These are phyloP conservation scores for Fraxinus anomala DNA, from an alignment of 257 asterid genomes.

Conservation along the genomic window DNA sequence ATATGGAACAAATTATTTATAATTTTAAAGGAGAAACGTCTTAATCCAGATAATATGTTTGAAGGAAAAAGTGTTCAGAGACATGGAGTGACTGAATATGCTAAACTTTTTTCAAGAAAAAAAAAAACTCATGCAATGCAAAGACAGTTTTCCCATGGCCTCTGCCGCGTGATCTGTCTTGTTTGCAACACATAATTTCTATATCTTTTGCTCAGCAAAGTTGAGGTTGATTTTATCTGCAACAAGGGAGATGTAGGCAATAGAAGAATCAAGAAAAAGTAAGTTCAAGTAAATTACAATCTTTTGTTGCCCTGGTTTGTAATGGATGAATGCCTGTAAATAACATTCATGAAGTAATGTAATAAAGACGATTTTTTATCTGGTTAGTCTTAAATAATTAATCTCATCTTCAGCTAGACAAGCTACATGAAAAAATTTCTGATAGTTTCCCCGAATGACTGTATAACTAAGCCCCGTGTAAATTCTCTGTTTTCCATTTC, in stretches of 20 bases:
- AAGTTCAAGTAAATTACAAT: neutral
- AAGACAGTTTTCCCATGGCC: neutral
- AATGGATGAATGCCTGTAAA: neutral
- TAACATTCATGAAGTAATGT: neutral
- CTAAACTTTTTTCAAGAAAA: too few relatives aligned
- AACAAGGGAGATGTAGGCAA: neutral
- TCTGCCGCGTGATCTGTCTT: neutral
- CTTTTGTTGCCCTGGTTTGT: neutral
- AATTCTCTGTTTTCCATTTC: conserved; percentile 1
- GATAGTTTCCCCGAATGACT: neutral
- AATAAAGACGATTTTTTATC: neutral
- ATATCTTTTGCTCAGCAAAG: neutral
- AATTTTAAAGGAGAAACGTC: neutral
- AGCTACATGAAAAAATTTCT: neutral
- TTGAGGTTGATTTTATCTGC: neutral
- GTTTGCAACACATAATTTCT: neutral
- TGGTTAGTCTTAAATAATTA: too few relatives aligned
- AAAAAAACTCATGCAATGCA: neutral
- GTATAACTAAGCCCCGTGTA: neutral
- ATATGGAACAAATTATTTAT: neutral
- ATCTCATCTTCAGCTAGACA: neutral
- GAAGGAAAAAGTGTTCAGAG: neutral
- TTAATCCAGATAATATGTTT: neutral
- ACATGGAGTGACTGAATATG: neutral
- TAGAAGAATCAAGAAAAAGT: neutral